These are phyloP conservation scores for Cruciata laevipes DNA, from an alignment of 257 asterid genomes.

Conservation along the genomic window DNA sequence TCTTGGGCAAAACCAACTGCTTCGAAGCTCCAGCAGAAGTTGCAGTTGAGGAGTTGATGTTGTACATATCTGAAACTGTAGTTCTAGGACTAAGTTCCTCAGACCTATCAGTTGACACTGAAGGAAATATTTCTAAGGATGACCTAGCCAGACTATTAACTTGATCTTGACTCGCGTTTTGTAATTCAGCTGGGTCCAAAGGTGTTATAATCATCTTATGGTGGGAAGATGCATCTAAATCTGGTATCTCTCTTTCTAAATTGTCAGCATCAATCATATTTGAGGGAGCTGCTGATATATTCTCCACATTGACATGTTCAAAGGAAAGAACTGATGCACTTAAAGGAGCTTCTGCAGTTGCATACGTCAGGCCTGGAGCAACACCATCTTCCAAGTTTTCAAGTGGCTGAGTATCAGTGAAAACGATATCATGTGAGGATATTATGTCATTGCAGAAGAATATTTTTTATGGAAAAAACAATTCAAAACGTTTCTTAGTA, in stretches of 20 bases:
- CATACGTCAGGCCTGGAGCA: constrained; percentile 25
- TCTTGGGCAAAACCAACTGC: constrained; percentile 78
- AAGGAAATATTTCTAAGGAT: constrained; percentile 48
- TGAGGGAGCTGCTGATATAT: constrained; percentile 28
- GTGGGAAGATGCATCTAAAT: constrained; percentile 49
- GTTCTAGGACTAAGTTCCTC: constrained; percentile 95
- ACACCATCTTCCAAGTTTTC: constrained; percentile 40
- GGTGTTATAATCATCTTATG: constrained; percentile 35
- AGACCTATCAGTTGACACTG: constrained; percentile 62
- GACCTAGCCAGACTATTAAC: constrained; percentile 33
- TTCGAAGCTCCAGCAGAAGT: constrained; percentile 41
- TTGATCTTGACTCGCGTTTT: constrained; percentile 46
- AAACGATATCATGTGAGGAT: background rate
- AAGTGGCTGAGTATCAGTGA: constrained; percentile 34
- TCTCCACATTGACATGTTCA: constrained; percentile 44
- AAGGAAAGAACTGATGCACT: constrained; percentile 29
- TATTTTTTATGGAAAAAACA: background rate
- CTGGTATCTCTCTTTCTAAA: constrained; percentile 65
- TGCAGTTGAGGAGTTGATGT: constrained; percentile 51
- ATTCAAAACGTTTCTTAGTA: background rate
- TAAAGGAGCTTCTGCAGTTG: constrained; percentile 34
- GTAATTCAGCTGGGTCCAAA: constrained; percentile 44
- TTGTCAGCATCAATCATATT: constrained; percentile 39
- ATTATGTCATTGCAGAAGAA: background rate
- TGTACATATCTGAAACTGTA: constrained; percentile 48